Evolutionary conservation across 2,329 filamentous ascomycete species (phyloP), one percentile per base, ranked within the genome.

Genomic region (Talaromyces amestolkiae): DNA sequence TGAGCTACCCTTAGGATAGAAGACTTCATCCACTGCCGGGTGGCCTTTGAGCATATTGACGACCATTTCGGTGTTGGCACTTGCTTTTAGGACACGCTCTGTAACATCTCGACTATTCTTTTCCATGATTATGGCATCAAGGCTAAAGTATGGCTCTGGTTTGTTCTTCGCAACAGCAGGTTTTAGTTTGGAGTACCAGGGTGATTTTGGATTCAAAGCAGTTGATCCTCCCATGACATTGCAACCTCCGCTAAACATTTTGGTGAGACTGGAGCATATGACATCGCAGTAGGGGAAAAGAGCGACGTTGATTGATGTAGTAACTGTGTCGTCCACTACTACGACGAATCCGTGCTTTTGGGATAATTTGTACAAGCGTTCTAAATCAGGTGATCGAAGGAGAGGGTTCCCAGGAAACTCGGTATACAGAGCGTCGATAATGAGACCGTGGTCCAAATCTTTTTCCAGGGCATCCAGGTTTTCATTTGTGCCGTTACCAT

Each of bases 101-200:
- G 69, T 61, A 37, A 69, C 71, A 63, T 74, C 63, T n/a, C 60
- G 47, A 49, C 67, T 70, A 65, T 74, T 75, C 9, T 64, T 58
- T 35, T 67, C 68, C 19, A 75, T 62, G 10, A 66, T 58, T 9
- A 68, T 64, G 10, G 68, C 70, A 31, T 74, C 73, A 19, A 65
- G 65, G 13, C 65, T 63, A 53, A 71, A 73, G 41, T 69, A 67
- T n/a, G 69, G 59, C 27, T 71, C 68, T 70, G 0, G 83, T 83
- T 70, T 84, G 85, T 47, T 87, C 76, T 47, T 82, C 77, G 19
- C 80, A 69, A 60, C 78, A 80, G 35, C 37, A n/a, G 37, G 9
- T 43, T 60, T 58, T 7, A 65, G 6, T n/a, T 22, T 63, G 0
- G 4, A 11, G 37, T 56, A 63, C 61, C 61, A 63, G n/a, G 49